A percentile compares a stretch with the other conserved stretches of the same genome.
Conservation (phyloP, 306 rosid genomes). For the Mimosa bimucronata region DNA sequence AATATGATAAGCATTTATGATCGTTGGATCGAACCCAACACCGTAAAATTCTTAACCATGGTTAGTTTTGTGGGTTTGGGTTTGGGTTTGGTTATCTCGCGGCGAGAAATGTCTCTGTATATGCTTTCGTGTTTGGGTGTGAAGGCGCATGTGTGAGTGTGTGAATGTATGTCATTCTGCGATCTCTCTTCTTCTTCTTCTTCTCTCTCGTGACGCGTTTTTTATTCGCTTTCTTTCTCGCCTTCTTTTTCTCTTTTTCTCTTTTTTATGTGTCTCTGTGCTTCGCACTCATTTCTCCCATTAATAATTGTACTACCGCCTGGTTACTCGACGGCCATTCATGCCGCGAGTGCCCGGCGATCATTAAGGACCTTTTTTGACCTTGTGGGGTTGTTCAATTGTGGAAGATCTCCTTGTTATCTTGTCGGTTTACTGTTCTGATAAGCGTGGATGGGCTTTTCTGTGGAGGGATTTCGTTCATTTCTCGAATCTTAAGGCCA, state of each 20-base stretch:
- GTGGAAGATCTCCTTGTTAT: background rate
- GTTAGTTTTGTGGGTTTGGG: background rate
- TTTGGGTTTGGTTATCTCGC: background rate
- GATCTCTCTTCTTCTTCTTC: conserved; percentile 15
- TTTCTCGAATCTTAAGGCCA: background rate
- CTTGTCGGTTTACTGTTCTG: conserved; percentile 24
- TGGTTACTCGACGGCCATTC: conserved; percentile 35
- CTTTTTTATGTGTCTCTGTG: background rate
- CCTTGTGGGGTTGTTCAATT: background rate
- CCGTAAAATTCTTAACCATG: conserved; percentile 32
- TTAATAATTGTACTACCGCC: conserved; percentile 9
- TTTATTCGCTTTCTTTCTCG: conserved; percentile 24
- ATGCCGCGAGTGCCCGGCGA: conserved; percentile 29
- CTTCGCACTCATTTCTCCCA: background rate
- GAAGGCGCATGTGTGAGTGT: conserved; percentile 34
- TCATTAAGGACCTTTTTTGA: background rate
- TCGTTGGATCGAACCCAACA: background rate
- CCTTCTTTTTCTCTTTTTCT: background rate
- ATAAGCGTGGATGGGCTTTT: conserved; percentile 7
- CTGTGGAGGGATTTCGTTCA: background rate
- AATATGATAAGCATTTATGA: background rate
- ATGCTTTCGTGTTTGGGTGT: background rate
- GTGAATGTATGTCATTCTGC: conserved; percentile 41
- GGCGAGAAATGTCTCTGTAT: conserved; percentile 30
- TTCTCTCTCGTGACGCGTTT: conserved; percentile 20